These are phyloP conservation scores for Ophiostoma montium DNA, from an alignment of 2,329 filamentous ascomycete species.

Conservation along the genomic window DNA sequence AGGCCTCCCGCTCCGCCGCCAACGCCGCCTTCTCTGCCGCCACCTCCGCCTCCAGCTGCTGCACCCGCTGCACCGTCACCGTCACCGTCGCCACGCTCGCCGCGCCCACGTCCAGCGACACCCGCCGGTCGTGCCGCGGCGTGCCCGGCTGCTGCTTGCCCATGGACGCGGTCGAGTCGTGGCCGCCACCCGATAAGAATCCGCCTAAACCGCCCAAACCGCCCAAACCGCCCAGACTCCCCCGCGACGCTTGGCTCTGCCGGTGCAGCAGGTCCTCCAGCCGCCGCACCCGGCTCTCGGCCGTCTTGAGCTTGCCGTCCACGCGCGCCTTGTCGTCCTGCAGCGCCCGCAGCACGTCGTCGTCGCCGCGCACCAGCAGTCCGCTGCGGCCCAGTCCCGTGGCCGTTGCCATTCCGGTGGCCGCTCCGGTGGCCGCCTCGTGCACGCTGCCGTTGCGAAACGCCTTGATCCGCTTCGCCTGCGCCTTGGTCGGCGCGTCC, in stretches of 20 bases:
- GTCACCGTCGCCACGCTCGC: no score
- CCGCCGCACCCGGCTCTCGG: slow-evolving; percentile 77
- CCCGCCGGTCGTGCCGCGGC: slow-evolving; percentile 30
- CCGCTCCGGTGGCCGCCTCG: slow-evolving; percentile 54
- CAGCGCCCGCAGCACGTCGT: slow-evolving; percentile 63
- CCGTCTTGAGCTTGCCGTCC: slow-evolving; percentile 63
- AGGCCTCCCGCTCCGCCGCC: no score
- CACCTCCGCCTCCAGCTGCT: slow-evolving; percentile 66
- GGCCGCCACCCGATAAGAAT: slow-evolving; percentile 34
- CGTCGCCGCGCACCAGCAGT: slow-evolving; percentile 71
- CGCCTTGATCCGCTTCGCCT: slow-evolving; percentile 73
- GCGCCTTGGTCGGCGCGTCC: slow-evolving; percentile 69
- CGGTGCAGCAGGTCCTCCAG: slow-evolving; percentile 86
- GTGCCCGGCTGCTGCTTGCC: slow-evolving; percentile 12
- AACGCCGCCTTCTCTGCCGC: slow-evolving; percentile 27
- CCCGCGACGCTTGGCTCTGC: slow-evolving; percentile 48
- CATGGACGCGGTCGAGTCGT: slow-evolving; percentile 35
- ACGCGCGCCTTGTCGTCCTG: slow-evolving; percentile 68
- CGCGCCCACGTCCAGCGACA: slow-evolving; percentile 35
- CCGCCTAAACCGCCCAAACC: no score
- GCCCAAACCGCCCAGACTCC: slow-evolving; percentile 33
- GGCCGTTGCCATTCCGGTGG: no score
- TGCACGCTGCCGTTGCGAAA: slow-evolving; percentile 96
- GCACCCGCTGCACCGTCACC: slow-evolving; percentile 33
- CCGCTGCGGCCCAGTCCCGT: slow-evolving; percentile 83